Evolutionary conservation across 371 early-diverging fungal species (phyloP), one percentile per base, ranked within the genome.

Genomic region (Zopfochytrium polystomum): DNA sequence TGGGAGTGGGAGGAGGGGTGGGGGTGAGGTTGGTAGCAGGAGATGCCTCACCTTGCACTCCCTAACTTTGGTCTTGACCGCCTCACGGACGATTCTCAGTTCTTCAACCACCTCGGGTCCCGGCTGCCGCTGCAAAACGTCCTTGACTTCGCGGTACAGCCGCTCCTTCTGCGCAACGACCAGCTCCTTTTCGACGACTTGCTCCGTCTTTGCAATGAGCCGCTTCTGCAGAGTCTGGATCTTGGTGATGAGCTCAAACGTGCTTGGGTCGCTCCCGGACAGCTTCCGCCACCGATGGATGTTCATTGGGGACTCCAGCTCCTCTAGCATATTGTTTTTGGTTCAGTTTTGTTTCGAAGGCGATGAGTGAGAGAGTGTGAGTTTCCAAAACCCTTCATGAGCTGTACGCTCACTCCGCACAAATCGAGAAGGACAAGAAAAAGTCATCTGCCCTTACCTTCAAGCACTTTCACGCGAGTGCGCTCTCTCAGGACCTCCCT

Each of bases 251-350:
- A 79, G 64, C 50, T 74, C 77, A 44, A 66, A 80, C 2, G 76
- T 71, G 34, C 75, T 66, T 13, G 82, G 82, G 52, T 78, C 70
- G 33, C 70, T 64, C 1, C 79, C 77, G 35, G 74, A 68, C 9
- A 82, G 68, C 55, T 78, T 76, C 26, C 82, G 62, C 82, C 82
- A 82, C 18, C 82, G 63, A 55, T 82, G 82, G 35, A 82, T 68
- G 55, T 75, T 75, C 63, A 75, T 62, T 18, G 79, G 80, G 35
- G 77, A 73, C 62, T 73, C 70, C 4, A 82, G 69, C 60, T 82
- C 82, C 64, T 79, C 79, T 71, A 52, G 13, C n/a, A n/a, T n/a
- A n/a, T n/a, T n/a, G n/a, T n/a, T n/a, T n/a, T n/a, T n/a, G n/a
- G n/a, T n/a, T n/a, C n/a, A n/a, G n/a, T n/a, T n/a, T n/a, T n/a